These are phyloP conservation scores for Suillus subalutaceus DNA, from an alignment of 768 basidiomycete species.

Conservation along the genomic window DNA sequence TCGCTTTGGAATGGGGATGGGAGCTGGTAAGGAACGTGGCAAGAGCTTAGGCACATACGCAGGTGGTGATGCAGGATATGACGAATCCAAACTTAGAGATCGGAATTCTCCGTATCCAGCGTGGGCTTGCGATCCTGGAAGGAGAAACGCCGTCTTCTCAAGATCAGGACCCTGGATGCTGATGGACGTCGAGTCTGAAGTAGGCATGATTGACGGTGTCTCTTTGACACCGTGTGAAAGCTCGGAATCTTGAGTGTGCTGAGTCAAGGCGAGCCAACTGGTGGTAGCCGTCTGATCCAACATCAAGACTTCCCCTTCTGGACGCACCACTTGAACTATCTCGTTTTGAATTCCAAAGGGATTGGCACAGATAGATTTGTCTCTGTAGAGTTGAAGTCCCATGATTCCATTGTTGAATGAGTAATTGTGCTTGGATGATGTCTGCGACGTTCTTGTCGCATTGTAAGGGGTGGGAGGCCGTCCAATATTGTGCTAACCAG, in stretches of 20 bases:
- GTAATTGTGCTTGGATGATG: conserved; percentile 38
- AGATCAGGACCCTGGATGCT: background rate
- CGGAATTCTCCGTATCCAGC: background rate
- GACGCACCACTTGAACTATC: conserved; percentile 12
- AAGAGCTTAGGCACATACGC: background rate
- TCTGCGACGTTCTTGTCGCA: conserved; percentile 70
- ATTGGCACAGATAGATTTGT: conserved; percentile 37
- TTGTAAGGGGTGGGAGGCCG: conserved; percentile 71
- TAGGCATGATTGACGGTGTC: background rate
- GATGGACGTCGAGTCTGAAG: background rate
- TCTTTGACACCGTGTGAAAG: conserved; percentile 5
- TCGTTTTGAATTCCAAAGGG: conserved; percentile 1
- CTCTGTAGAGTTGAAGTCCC: conserved; percentile 69
- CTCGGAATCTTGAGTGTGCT: conserved; percentile 3
- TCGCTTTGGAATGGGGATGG: conserved; percentile 13
- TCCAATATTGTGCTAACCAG: conserved; percentile 77
- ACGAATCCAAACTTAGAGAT: background rate
- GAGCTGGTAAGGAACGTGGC: conserved; percentile 4
- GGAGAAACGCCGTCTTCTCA: background rate
- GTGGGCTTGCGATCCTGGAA: background rate
- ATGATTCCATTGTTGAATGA: conserved; percentile 69
- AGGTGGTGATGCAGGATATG: background rate
- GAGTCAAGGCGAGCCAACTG: background rate
- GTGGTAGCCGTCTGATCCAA: conserved; percentile 12
- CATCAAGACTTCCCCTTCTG: conserved; percentile 10